Base-by-base conservation (phyloP, 495 filamentous ascomycete species). In the Cercophora samala region DNA sequence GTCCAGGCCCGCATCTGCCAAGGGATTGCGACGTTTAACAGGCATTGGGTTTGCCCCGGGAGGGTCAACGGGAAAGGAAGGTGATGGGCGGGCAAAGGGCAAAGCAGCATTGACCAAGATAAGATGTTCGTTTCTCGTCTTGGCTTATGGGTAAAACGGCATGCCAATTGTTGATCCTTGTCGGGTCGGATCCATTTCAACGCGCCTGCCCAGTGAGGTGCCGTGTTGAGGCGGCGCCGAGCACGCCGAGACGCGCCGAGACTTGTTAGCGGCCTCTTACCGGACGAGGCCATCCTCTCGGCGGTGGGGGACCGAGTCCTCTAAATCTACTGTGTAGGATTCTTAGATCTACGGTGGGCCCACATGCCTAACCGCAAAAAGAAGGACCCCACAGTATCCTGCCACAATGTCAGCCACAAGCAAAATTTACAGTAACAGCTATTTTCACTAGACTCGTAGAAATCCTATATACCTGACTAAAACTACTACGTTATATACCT, bases 111-210 rank as follows among this genome's bases (percentile, higher is more conserved):
- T 46, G 26, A 0, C 60, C 60, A 62, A 62, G 60, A 62, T 62
- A 42, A 62, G 58, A 60, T 60, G 17, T 60, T 25, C 58, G 58
- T 60, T 23, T 62, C 53, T 19, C 6, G 26, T 62, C 60, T 62
- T 62, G 60, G 60, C 60, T 46, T 46, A 29, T 62, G 60, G 60
- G 17, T 62, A 42, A 25, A 62, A 62, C 60, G 60, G 60, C 60
- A 19, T 21, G 60, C 26, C 60, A 62, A 42, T 24, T 62, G 1
- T 42, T 46, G 26, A 62, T 62, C 60, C 26, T 46, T 42, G 60
- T 19, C 26, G 0, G 5, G 17, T 62, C 25, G 25, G 60, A 9
- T 21, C 25, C 21, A 25, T 60, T 62, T 29, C 2, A 25, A 60
- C 17, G 22, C 5, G 25, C 18, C 32, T n/a, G 29, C 32, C 60